Base-by-base conservation (phyloP, 768 basidiomycete species). In the Collybia sordida region DNA sequence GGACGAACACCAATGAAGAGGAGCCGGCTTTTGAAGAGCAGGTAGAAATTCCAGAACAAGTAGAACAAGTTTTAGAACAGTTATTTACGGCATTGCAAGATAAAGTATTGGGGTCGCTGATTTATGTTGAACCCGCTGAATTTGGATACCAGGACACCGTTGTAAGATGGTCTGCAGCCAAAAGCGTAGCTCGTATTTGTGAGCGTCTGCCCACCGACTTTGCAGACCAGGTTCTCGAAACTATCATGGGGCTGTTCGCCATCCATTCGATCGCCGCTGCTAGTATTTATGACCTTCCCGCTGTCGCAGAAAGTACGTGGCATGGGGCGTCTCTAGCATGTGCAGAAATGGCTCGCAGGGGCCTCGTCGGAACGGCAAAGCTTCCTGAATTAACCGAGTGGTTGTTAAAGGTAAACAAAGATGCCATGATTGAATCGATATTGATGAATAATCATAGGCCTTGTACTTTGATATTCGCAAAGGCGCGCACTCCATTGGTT, bases 91-190 rank as follows among this genome's bases (percentile, higher is more conserved):
- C 77, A 19, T 67, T 98, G 21, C 85, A 90, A 59, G 94, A 99
- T 64, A 90, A 84, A 67, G 95, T 95, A 17, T 21, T 6, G 3
- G 25, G 17, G 50, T 38, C 14, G 25, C 25, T 31, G 14, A 31
- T 14, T 12, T 31, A 3, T 31, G 6, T 31, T 31, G 14, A 31
- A 27, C 11, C 9, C 14, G 11, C 31, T 31, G 11, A 31, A 14
- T 6, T 31, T 23, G 52, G 38, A 18, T 18, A 45, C 14, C 57
- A 98, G 95, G 95, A 97, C 59, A 98, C 96, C 0, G 74, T 94
- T 22, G 93, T 98, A 11, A 88, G 97, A 43, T 98, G 92, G 82
- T 93, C 96, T 12, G 83, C 93, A 4, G 90, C 97, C 8, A 99
- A 98, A 67, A 90, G 90, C 34, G 71, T 98, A 7, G 90, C 94